Evolutionary conservation across 805 yeast genomes (phyloP).

Genomic region (Ogataea populi-albae): DNA sequence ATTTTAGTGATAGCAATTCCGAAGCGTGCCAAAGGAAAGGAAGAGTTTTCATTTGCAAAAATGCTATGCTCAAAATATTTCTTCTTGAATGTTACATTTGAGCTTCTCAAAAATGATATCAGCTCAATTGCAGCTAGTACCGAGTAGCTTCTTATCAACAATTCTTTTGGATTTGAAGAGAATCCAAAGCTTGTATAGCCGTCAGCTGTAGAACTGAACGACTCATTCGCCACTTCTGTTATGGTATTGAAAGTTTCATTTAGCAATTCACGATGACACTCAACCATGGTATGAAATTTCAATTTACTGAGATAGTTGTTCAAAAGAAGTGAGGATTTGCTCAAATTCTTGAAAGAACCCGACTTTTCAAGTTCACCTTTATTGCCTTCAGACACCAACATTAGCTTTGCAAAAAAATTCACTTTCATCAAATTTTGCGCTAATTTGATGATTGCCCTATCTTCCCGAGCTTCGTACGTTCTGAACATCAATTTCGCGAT

Average conservation of each 20-base stretch:
- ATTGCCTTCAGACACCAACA: slow-evolving; percentile 38
- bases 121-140: slow-evolving; percentile 53
- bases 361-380: slow-evolving; percentile 16
- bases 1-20: slow-evolving; percentile 33
- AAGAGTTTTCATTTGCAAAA: slow-evolving; percentile 50
- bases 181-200: slow-evolving; percentile 48
- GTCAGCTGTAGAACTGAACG: slow-evolving; percentile 41
- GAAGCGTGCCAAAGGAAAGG: slow-evolving; percentile 49
- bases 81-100: slow-evolving; percentile 60
- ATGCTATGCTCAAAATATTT: slow-evolving; percentile 60
- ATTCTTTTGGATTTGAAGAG: slow-evolving; percentile 41
- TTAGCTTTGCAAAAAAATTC: slow-evolving; percentile 44
- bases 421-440: slow-evolving; percentile 46
- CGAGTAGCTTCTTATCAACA: slow-evolving; percentile 43
- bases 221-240: slow-evolving; percentile 37
- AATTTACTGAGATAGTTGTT: slow-evolving; percentile 37
- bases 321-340: slow-evolving; percentile 32
- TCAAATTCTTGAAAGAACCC: slow-evolving; percentile 13
- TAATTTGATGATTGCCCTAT: slow-evolving; percentile 38
- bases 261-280: slow-evolving; percentile 40
- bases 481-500: slow-evolving; percentile 43
- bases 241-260: slow-evolving; percentile 38
- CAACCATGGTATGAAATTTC: slow-evolving; percentile 37
- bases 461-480: slow-evolving; percentile 40
- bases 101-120: slow-evolving; percentile 50